Evolutionary conservation across 331 rosid species (phyloP).

Genomic region (Saraca asoca): DNA sequence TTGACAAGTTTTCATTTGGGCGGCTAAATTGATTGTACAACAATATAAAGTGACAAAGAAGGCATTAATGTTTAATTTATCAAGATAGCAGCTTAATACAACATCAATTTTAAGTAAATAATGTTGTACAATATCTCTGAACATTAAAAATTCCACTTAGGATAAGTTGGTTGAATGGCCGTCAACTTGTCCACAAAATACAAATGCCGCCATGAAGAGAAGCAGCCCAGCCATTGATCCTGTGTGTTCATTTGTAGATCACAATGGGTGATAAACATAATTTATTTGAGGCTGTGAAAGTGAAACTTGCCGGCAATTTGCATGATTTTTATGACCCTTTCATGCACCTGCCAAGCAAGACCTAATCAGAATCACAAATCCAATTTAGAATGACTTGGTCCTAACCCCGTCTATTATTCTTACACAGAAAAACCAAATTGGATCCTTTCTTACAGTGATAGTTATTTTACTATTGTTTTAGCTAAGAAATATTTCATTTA

Average conservation of each 20-base stretch:
- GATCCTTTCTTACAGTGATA: too few relatives aligned
- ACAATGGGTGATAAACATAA: constrained; percentile 17
- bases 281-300: constrained; percentile 26
- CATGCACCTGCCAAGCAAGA: constrained; percentile 41
- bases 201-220: constrained; percentile 1
- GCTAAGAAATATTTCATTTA: too few relatives aligned
- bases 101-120: too few relatives aligned
- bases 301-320: constrained; percentile 32
- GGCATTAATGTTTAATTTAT: neutral
- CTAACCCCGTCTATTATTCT: constrained; percentile 5
- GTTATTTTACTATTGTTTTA: too few relatives aligned
- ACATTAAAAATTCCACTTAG: too few relatives aligned
- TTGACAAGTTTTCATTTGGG: neutral
- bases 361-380: constrained; percentile 23
- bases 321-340: constrained; percentile 29
- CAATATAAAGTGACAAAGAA: neutral
- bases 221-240: too few relatives aligned
- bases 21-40: neutral
- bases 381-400: constrained; percentile 9
- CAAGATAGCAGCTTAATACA: neutral
- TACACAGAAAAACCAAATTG: too few relatives aligned
- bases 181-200: constrained; percentile 15
- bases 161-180: neutral
- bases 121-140: too few relatives aligned
- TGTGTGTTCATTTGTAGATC: too few relatives aligned